Percentiles rank a stretch among this genome's conserved stretches.
These are phyloP conservation scores for Guillardia theta DNA, from an alignment of 78 protist species.

Conservation along the genomic window DNA sequence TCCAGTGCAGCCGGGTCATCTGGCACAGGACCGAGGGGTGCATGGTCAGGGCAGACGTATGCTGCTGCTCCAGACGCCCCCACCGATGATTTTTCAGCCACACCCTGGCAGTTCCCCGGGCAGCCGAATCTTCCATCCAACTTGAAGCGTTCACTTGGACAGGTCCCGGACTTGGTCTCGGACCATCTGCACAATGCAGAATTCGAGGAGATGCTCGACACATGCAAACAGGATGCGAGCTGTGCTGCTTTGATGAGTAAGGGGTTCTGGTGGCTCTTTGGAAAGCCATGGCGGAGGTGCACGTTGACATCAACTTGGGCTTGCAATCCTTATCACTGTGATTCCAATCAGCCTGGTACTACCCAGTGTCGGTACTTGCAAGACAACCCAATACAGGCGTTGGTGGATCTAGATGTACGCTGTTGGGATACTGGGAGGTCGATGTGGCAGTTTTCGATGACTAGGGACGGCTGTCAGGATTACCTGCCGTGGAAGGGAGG, in stretches of 20 bases:
- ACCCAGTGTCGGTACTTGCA: neutral
- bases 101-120: neutral
- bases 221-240: neutral
- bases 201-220: neutral
- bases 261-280: conserved; percentile 8
- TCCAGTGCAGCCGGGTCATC: too few species aligned
- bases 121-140: neutral
- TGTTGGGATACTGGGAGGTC: neutral
- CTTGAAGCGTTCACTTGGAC: neutral
- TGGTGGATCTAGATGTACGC: neutral
- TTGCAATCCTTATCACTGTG: neutral
- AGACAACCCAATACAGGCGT: neutral
- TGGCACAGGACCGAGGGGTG: too few species aligned
- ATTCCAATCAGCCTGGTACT: neutral
- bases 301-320: neutral
- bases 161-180: neutral
- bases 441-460: neutral
- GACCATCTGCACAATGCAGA: neutral
- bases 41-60: neutral
- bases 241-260: neutral
- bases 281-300: neutral
- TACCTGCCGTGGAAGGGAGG: neutral
- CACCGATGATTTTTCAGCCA: neutral
- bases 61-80: neutral
- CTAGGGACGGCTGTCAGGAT: neutral